Conservation (phyloP, 805 yeast species). For the Alloascoidea hylecoeti region DNA sequence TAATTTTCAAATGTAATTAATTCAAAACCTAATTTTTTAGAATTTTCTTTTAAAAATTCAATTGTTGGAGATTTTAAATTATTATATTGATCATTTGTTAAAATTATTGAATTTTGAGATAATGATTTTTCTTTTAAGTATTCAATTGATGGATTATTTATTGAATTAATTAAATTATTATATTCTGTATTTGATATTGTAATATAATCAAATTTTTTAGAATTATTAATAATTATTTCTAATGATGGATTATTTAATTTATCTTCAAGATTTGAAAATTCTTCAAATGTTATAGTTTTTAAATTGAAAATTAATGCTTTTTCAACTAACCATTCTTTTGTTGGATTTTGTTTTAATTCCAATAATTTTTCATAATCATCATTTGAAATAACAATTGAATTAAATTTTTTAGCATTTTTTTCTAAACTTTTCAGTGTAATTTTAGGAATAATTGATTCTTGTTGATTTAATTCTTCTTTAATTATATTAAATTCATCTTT, state of each 20-base stretch:
- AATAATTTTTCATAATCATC: constrained; percentile 10
- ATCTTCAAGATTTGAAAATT: constrained; percentile 6
- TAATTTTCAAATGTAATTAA: neutral
- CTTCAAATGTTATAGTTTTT: constrained; percentile 5
- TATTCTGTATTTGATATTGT: neutral
- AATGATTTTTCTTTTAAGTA: neutral
- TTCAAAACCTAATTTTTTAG: constrained; percentile 1
- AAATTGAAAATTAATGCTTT: constrained; percentile 11
- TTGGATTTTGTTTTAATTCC: constrained; percentile 13
- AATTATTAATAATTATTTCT: too few relatives aligned
- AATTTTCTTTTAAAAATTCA: neutral
- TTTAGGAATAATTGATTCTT: too few relatives aligned
- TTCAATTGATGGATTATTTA: neutral
- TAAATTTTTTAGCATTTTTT: neutral
- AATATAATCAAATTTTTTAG: constrained; percentile 13
- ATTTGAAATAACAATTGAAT: constrained; percentile 6
- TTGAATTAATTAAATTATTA: neutral
- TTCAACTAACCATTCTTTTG: constrained; percentile 11
- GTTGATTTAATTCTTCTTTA: too few relatives aligned
- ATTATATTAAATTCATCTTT: too few relatives aligned
- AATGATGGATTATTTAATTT: constrained; percentile 9
- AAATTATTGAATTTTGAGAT: neutral
- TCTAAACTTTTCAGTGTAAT: too few relatives aligned
- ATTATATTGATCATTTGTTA: neutral
- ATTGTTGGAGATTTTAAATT: neutral